Evolutionary conservation across 2,329 filamentous ascomycete genomes (phyloP).

Genomic region (Penicillium sp.): DNA sequence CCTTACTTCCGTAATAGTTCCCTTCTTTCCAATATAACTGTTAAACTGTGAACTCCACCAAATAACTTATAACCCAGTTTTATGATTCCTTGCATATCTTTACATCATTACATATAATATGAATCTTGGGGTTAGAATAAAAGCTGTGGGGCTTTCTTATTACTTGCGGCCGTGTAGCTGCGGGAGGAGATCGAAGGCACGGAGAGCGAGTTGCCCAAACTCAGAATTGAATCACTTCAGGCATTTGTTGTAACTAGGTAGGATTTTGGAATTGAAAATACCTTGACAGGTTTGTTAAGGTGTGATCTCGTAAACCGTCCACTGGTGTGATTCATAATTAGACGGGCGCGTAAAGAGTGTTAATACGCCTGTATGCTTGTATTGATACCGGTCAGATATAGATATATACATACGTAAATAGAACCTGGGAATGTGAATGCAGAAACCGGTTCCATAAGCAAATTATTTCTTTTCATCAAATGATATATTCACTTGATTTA

Average conservation of each 20-base stretch:
- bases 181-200: background rate
- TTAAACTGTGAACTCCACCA: too few relatives aligned
- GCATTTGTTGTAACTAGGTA: background rate
- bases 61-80: background rate
- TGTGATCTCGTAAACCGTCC: background rate
- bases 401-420: background rate
- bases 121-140: background rate
- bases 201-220: background rate
- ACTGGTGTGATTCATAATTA: background rate
- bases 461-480: background rate
- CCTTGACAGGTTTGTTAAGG: too few relatives aligned
- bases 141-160: background rate
- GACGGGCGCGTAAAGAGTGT: background rate
- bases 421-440: background rate
- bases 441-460: background rate
- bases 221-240: background rate
- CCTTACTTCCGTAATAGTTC: background rate
- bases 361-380: too few relatives aligned
- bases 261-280: background rate
- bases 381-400: background rate
- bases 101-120: background rate
- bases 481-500: background rate
- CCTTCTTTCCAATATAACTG: background rate
- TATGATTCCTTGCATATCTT: background rate
- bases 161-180: background rate